Base-by-base conservation (phyloP, 192 early-diverging fungal species). In the Umbelopsis sp. region DNA sequence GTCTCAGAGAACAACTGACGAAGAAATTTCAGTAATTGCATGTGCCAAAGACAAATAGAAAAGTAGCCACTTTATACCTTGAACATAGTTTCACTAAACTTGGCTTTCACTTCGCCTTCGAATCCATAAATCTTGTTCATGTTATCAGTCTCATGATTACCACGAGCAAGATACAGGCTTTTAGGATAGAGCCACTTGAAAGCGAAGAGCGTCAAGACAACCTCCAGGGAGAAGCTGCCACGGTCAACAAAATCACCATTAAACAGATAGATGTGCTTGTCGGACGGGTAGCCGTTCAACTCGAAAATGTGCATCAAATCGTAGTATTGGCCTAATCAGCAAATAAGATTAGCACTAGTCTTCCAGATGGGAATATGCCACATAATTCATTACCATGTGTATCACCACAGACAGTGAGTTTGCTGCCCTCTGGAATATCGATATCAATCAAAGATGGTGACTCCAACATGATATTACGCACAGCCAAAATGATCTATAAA, bases 61-160 rank as follows among this genome's bases (percentile, higher is more conserved):
- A 23, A 46, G 12, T 27, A 21, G 18, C 30, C 33, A 66, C 23
- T 68, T 41, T 13, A 18, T 71, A 76, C 74, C 65, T 91, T 92
- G 85, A 98, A 99, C 86, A 94, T 89, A n/a, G 87, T 78, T 64
- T 95, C 92, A 68, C 83, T 89, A 80, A 92, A 98, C 85, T 99
- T 99, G 77, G 91, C 89, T 72, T 91, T 93, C 64, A 95, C 93
- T 78, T 99, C 98, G 48, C 97, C 98, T 80, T 99, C 96, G 69
- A 99, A 98, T 16, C 98, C 98, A 75, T 99, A 99, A 46, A 97
- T 92, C 81, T 95, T 94, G 85, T 99, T 99, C 98, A 99, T 98
- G 76, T 95, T 92, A 69, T 94, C 91, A 0, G 96, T 93, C 78
- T 99, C 98, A 80, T 99, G 98, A 82, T 99, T 99, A 35, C 98